These are phyloP conservation scores for Quercus robur DNA, from an alignment of 306 rosid genomes.

Conservation along the genomic window DNA sequence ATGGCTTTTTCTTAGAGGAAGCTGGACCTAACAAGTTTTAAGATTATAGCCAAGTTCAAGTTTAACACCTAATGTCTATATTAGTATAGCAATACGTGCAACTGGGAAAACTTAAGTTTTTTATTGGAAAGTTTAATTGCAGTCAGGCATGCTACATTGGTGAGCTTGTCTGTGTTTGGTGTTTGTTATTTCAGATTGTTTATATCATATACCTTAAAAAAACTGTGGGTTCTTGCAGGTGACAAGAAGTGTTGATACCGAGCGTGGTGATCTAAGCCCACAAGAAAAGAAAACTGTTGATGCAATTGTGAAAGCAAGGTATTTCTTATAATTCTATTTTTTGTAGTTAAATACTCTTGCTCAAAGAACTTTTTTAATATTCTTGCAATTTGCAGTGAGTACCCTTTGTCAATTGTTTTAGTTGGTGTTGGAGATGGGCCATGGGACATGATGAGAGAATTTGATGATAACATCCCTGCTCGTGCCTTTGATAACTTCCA, in stretches of 20 bases:
- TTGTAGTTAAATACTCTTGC: background rate
- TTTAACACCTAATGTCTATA: background rate
- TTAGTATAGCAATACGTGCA: background rate
- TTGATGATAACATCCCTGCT: constrained; percentile 91
- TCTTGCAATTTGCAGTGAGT: constrained; percentile 44
- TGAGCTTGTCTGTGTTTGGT: constrained; percentile 1
- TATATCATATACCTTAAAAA: constrained; percentile 20
- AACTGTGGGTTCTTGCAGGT: constrained; percentile 45
- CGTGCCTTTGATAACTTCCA: constrained; percentile 95
- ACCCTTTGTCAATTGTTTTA: constrained; percentile 79
- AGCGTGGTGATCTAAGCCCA: constrained; percentile 73
- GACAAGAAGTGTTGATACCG: constrained; percentile 88
- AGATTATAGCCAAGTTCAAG: background rate
- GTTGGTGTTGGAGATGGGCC: constrained; percentile 99
- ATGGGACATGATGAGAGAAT: constrained; percentile 95
- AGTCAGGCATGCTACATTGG: background rate
- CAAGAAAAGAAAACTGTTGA: constrained; percentile 88
- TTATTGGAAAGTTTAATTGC: background rate
- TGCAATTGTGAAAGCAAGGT: constrained; percentile 96
- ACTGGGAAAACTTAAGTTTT: background rate
- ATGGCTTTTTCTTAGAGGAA: background rate
- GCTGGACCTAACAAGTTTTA: background rate
- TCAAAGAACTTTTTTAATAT: constrained; percentile 4
- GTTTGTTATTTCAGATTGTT: background rate
- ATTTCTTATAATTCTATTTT: constrained; percentile 18